Conservation (phyloP, 2,329 filamentous ascomycete genomes). For the Canariomyces notabilis region DNA sequence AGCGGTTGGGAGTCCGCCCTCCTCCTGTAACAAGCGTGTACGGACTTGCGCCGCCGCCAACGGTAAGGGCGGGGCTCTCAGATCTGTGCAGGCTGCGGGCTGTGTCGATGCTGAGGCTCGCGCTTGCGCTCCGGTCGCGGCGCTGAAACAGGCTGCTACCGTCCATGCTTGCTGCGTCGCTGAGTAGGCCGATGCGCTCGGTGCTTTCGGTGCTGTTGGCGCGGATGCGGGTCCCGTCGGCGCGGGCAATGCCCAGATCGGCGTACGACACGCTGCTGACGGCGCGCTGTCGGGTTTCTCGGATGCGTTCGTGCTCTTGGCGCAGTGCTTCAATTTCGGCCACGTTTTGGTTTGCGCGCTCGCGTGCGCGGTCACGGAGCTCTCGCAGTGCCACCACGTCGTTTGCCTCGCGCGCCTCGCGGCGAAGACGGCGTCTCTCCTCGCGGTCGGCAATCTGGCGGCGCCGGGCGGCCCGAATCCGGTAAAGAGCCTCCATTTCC, state of each 20-base stretch:
- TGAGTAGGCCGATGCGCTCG: conserved; percentile 65
- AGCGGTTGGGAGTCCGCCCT: conserved; percentile 39
- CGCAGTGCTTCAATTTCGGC: conserved; percentile 58
- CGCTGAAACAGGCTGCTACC: conserved; percentile 31
- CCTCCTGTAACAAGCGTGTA: conserved; percentile 31
- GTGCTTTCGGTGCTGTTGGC: conserved; percentile 65
- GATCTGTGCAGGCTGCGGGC: conserved; percentile 24
- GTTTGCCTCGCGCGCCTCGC: conserved; percentile 66
- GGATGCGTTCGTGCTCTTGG: conserved; percentile 50
- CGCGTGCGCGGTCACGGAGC: conserved; percentile 54
- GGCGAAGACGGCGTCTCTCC: conserved; percentile 61
- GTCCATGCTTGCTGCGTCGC: conserved; percentile 62
- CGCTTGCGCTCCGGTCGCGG: conserved; percentile 48
- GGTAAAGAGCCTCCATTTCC: conserved; percentile 90
- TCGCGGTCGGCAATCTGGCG: conserved; percentile 73
- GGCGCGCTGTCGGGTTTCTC: conserved; percentile 57
- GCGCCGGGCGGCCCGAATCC: conserved; percentile 75
- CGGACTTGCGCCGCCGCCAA: conserved; percentile 18
- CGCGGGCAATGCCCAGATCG: conserved; percentile 68
- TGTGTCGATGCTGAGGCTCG: conserved; percentile 48
- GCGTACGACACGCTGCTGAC: conserved; percentile 74
- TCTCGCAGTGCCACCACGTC: conserved; percentile 66
- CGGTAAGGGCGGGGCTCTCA: conserved; percentile 20
- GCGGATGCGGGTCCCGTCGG: conserved; percentile 70
- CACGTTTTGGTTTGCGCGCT: conserved; percentile 39